Conservation (phyloP, 441 rosid genomes). For the Capsella rubella region DNA sequence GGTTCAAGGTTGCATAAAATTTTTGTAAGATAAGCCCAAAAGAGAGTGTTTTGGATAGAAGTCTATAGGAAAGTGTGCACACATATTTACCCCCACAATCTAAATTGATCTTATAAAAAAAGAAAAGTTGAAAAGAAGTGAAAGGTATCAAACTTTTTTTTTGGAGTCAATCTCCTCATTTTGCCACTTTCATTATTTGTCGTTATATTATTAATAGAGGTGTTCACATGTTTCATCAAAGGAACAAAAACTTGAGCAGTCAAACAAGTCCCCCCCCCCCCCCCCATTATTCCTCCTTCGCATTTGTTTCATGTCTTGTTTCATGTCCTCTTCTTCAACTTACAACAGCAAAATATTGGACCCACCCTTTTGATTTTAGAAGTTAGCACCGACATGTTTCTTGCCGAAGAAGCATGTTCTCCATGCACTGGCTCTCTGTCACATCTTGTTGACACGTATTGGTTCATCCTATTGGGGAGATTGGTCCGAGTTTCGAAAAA, state of each 20-base stretch:
- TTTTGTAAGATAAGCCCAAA: conserved; percentile 33
- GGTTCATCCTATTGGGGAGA: conserved; percentile 49
- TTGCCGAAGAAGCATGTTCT: conserved; percentile 35
- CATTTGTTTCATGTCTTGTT: conserved; percentile 22
- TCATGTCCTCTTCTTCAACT: conserved; percentile 15
- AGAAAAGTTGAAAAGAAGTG: background rate
- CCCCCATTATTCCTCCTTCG: conserved; percentile 4
- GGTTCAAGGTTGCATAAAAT: conserved; percentile 7
- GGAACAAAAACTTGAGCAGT: background rate
- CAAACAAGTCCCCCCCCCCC: conserved; percentile 1
- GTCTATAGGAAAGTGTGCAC: conserved; percentile 10
- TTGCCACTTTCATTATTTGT: conserved; percentile 16
- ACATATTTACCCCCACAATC: background rate
- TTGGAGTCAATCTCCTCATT: background rate
- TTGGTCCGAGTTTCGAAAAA: conserved; percentile 58
- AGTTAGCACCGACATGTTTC: conserved; percentile 36
- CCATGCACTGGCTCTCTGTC: conserved; percentile 8
- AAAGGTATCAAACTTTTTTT: conserved; percentile 34
- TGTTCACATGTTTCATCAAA: conserved; percentile 36
- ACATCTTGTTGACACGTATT: conserved; percentile 51
- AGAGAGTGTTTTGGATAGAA: conserved; percentile 22
- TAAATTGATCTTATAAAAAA: conserved; percentile 26
- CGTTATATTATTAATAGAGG: conserved; percentile 22
- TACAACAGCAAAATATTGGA: background rate
- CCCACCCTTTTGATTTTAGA: conserved; percentile 26